A percentile compares a stretch with the other conserved stretches of the same genome.
phyloP scores from a whole-genome alignment of 2,329 filamentous ascomycete species.

The Fusarium fracticaudum region DNA sequence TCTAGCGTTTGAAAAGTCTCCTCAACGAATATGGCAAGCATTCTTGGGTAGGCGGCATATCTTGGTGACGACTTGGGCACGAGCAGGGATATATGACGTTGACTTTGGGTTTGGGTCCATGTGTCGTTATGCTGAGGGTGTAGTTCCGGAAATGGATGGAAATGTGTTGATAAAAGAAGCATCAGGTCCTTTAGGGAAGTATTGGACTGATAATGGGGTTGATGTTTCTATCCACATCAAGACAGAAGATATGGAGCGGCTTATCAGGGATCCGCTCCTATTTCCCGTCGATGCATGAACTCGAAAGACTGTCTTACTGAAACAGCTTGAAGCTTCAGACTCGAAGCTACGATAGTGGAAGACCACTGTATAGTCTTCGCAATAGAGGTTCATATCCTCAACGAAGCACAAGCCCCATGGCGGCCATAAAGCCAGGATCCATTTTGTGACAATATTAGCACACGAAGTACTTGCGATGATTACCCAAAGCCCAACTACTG shows the following conservation, averaged over 20 bases:
- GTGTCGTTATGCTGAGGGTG: constrained; percentile 34
- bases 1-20: constrained; percentile 37
- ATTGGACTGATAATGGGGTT: constrained; percentile 39
- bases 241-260: constrained; percentile 22
- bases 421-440: too few relatives aligned
- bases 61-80: constrained; percentile 41
- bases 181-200: background rate
- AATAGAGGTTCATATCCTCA: background rate
- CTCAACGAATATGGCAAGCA: constrained; percentile 43
- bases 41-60: constrained; percentile 39
- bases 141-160: constrained; percentile 38
- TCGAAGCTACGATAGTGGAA: background rate
- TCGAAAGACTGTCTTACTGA: background rate
- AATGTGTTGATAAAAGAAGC: constrained; percentile 40
- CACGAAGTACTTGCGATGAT: too few relatives aligned
- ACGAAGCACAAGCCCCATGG: background rate
- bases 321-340: background rate
- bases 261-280: constrained; percentile 30
- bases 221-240: constrained; percentile 35
- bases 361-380: background rate
- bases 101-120: constrained; percentile 36
- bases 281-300: background rate
- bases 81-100: constrained; percentile 39
- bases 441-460: too few relatives aligned
- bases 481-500: too few relatives aligned